phyloP scores from a whole-genome alignment of 2,329 filamentous ascomycete species.

The Madurella mycetomatis region DNA sequence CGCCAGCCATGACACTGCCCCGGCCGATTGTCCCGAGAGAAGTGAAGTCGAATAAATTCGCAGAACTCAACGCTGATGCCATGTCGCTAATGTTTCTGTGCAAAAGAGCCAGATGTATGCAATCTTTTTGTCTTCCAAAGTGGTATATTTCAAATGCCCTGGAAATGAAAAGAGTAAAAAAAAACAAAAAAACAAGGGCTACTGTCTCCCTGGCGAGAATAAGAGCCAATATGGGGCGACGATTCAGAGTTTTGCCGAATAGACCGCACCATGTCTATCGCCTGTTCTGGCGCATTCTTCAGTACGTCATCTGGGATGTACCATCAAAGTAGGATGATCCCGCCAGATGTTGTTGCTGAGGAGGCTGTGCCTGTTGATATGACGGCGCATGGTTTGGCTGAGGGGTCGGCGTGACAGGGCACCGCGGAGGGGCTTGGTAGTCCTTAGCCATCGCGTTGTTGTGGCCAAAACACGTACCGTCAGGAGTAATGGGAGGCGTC shows the following conservation, averaged over 20 bases:
- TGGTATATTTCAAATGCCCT: conserved; percentile 33
- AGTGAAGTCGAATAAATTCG: conserved; percentile 23
- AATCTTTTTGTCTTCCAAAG: conserved; percentile 42
- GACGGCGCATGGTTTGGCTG: conserved; percentile 35
- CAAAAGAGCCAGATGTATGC: conserved; percentile 40
- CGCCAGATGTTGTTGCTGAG: conserved; percentile 42
- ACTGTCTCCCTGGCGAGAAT: not conserved
- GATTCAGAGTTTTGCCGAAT: conserved; percentile 9
- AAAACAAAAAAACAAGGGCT: conserved; percentile 10
- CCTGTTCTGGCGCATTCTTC: conserved; percentile 1
- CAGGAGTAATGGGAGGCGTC: conserved; percentile 81
- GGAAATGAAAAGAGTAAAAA: conserved; percentile 20
- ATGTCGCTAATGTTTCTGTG: conserved; percentile 37
- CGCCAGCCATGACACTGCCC: conserved; percentile 13
- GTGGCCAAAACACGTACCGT: conserved; percentile 54
- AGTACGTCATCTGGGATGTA: conserved; percentile 25
- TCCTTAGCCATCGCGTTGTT: conserved; percentile 42
- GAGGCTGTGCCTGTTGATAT: conserved; percentile 31
- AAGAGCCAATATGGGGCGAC: not conserved
- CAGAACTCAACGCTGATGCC: conserved; percentile 45
- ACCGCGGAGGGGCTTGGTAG: conserved; percentile 49
- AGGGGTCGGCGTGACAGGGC: conserved; percentile 60
- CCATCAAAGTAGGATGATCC: conserved; percentile 43
- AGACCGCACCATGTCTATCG: conserved; percentile 1
- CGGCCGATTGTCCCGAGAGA: conserved; percentile 13